Percentiles rank a stretch among this genome's conserved stretches.
Conservation (phyloP, 2,329 filamentous ascomycete species). For the Hymenoscyphus salicellus region DNA sequence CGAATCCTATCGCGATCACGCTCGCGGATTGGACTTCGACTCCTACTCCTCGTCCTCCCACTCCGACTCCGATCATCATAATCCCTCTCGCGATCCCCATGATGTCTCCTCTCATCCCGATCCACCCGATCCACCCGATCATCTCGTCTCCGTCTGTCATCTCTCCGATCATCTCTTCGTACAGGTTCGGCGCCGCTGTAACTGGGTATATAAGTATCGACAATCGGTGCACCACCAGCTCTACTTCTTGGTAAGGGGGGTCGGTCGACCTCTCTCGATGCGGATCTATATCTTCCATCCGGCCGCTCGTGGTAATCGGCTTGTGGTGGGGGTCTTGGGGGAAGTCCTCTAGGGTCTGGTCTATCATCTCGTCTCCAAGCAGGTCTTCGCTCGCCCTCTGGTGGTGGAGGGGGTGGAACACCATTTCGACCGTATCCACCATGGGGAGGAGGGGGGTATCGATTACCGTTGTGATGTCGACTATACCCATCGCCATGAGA, state of each 20-base stretch:
- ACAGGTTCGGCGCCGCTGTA: conserved; percentile 41
- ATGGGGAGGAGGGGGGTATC: conserved; percentile 27
- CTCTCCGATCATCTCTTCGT: conserved; percentile 34
- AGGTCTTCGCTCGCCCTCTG: conserved; percentile 34
- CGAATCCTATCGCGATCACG: conserved; percentile 42
- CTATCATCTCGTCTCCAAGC: conserved; percentile 34
- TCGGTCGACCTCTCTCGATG: conserved; percentile 38
- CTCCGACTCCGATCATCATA: conserved; percentile 9
- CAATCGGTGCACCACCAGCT: conserved; percentile 24
- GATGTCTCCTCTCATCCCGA: conserved; percentile 39
- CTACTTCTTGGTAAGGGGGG: conserved; percentile 25
- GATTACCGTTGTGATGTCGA: conserved; percentile 30
- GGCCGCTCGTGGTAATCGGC: conserved; percentile 32
- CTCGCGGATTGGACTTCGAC: conserved; percentile 42
- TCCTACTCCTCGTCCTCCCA: conserved; percentile 40
- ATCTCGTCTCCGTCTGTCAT: conserved; percentile 30
- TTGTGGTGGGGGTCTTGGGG: conserved; percentile 33
- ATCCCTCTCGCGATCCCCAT: conserved; percentile 15
- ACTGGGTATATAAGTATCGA: conserved; percentile 51
- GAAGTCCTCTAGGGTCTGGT: conserved; percentile 31
- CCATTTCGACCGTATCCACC: conserved; percentile 29
- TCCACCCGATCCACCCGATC: conserved; percentile 42
- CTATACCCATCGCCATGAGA: conserved; percentile 17
- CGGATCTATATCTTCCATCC: conserved; percentile 42
- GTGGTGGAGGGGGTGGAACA: conserved; percentile 26